Evolutionary conservation across 2,329 filamentous ascomycete genomes (phyloP), one percentile per base, ranked within the genome.

Genomic region (Botrytis sinoallii): DNA sequence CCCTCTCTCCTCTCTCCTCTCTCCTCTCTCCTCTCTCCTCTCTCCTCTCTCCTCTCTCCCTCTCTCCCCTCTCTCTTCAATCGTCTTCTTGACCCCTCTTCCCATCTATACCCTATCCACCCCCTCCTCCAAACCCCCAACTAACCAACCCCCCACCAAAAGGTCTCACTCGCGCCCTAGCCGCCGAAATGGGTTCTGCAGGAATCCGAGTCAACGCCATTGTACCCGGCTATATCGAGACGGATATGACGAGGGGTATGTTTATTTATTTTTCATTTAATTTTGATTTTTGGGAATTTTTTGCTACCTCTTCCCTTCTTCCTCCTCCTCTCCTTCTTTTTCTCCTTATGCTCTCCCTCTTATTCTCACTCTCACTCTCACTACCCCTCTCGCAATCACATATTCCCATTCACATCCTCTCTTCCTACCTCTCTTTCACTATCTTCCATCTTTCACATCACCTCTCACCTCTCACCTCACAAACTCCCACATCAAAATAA

Each of bases 141-240:
- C 63, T 48, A 38, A 48, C 9, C 4, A 52, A 12, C 1, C 48
- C 18, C n/a, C 29, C n/a, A 20, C 4, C 42, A 66, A 69, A 73
- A 92, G 91, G 88, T 75, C 87, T 94, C 78, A 94, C 91, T 35
- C 87, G 90, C 74, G 88, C 90, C 72, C 84, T 93, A 4, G 90
- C 90, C 60, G 85, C 83, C 68, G 90, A 94, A 83, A 82, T 91
- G 78, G 88, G 88, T 70, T 83, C 85, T 75, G 84, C 85, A 66
- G 87, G 87, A 67, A 87, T 97, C 74, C 87, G 94, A 44, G 91
- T 93, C 65, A 97, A 97, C 83, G 91, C 91, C 42, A 89, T 97
- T 76, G 84, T 95, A 60, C 94, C 94, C 1, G 94, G 94, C 10
- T 97, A 95, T 84, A 91, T 97, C 77, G 86, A 92, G 73, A 95